Base-by-base conservation (phyloP, 805 yeast genomes). In the Starmera pachycereana region DNA sequence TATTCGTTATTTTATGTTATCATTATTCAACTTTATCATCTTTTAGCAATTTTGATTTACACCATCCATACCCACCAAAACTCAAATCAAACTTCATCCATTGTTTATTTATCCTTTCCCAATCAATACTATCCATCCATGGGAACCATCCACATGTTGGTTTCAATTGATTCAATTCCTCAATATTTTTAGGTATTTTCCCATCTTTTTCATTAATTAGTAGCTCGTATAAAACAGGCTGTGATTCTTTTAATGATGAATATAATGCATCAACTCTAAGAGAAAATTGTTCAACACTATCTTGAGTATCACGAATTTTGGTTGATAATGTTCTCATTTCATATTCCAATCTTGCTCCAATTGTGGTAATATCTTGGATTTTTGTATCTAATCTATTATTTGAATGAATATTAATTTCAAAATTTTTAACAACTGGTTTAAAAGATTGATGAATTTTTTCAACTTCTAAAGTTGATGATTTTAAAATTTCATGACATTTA, bases 221-320 rank as follows among this genome's bases (percentile, higher is more conserved):
- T 8, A 19, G 8, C 3, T 33, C 36, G 19, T 33, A 33, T 8
- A 33, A n/a, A 19, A 31, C 33, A 7, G 12, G 7, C 16, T 38
- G 33, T 22, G 32, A 27, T 4, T 14, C 33, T 31, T 30, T 29
- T 22, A 29, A 8, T 12, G 47, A 29, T 2, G 40, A 32, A 35
- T 68, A 71, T 36, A 68, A 43, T 6, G 45, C 39, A 16, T 49
- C 58, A 31, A 68, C 65, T 46, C 65, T 63, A 13, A 49, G 35
- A 9, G 56, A 61, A 56, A 75, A 74, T 31, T 66, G 54, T 36
- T 66, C 61, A 40, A 76, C 67, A 35, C 78, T 69, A 25, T 77
- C 78, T 48, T 79, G 84, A 8, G 81, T 79, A 49, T 83, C 92
- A 35, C 74, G 69, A 36, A 83, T 69, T 47, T 81, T 77, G 18